Evolutionary conservation across 306 rosid species (phyloP).

Genomic region (Gleditsia sinensis): DNA sequence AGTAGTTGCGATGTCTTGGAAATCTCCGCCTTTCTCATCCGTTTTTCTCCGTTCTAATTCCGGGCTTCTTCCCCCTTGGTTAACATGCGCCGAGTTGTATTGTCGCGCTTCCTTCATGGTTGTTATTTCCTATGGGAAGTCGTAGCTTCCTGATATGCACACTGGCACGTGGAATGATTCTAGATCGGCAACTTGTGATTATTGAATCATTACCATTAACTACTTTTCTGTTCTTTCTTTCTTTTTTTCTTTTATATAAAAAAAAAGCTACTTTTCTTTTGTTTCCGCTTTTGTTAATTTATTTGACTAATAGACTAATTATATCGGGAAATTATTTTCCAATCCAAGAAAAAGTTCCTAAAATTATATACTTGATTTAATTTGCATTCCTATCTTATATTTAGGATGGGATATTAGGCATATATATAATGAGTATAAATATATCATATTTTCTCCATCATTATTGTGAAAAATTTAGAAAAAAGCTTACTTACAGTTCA

Average conservation of each 20-base stretch:
- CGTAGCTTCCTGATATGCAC: not conserved
- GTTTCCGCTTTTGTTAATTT: not conserved
- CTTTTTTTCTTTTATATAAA: no score
- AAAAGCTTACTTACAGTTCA: no score
- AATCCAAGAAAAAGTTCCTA: no score
- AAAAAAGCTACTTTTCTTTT: no score
- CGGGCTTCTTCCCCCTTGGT: not conserved
- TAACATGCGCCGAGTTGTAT: slow-evolving; percentile 49
- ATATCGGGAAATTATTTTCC: not conserved
- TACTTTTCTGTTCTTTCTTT: no score
- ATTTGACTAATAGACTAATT: not conserved
- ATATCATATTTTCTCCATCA: no score
- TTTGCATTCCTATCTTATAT: no score
- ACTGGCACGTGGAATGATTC: not conserved
- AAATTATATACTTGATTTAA: no score
- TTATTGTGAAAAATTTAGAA: no score
- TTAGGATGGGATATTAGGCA: no score
- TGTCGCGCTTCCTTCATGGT: not conserved
- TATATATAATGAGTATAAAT: no score
- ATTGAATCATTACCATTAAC: no score
- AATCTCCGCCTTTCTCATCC: slow-evolving; percentile 66
- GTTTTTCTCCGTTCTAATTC: slow-evolving; percentile 53
- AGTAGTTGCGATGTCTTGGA: slow-evolving; percentile 42
- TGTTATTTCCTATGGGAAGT: not conserved
- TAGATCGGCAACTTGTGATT: not conserved